Percentiles rank a stretch among this genome's conserved stretches.
phyloP scores from a whole-genome alignment of 2,329 filamentous ascomycete genomes.

The Cytospora leucostoma region DNA sequence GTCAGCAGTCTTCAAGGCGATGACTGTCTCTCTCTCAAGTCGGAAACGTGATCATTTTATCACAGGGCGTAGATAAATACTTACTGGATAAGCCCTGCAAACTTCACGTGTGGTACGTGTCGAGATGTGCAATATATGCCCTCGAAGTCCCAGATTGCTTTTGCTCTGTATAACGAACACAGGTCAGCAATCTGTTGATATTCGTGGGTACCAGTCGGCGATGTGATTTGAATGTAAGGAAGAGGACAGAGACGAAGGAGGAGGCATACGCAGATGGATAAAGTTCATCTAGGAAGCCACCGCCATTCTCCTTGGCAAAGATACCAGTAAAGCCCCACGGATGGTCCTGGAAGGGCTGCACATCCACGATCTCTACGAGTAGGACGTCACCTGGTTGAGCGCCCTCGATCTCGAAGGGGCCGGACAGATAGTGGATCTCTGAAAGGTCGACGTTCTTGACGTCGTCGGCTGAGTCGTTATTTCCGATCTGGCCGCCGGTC shows the following conservation, averaged over 20 bases:
- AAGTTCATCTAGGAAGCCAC: conserved; percentile 83
- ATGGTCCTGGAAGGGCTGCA: conserved; percentile 81
- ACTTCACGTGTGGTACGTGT: conserved; percentile 84
- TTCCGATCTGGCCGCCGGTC: conserved; percentile 80
- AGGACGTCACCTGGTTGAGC: conserved; percentile 84
- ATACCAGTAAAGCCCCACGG: conserved; percentile 91
- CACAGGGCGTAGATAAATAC: background rate
- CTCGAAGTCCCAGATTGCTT: conserved; percentile 62
- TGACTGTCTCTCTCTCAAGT: background rate
- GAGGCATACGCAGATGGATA: conserved; percentile 75
- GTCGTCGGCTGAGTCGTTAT: conserved; percentile 89
- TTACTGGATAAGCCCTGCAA: conserved; percentile 79
- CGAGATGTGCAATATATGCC: conserved; percentile 74
- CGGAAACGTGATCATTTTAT: background rate
- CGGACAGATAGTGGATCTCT: conserved; percentile 82
- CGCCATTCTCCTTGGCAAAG: conserved; percentile 79
- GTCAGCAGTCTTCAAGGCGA: background rate
- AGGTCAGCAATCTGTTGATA: background rate
- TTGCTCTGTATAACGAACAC: conserved; percentile 41
- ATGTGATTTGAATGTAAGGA: background rate
- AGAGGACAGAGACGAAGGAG: conserved; percentile 13
- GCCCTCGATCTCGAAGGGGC: conserved; percentile 83
- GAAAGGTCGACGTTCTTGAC: conserved; percentile 82
- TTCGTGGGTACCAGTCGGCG: background rate
- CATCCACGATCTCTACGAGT: conserved; percentile 87